phyloP scores from a whole-genome alignment of 2,329 filamentous ascomycete genomes.

The Zymoseptoria crescenta region DNA sequence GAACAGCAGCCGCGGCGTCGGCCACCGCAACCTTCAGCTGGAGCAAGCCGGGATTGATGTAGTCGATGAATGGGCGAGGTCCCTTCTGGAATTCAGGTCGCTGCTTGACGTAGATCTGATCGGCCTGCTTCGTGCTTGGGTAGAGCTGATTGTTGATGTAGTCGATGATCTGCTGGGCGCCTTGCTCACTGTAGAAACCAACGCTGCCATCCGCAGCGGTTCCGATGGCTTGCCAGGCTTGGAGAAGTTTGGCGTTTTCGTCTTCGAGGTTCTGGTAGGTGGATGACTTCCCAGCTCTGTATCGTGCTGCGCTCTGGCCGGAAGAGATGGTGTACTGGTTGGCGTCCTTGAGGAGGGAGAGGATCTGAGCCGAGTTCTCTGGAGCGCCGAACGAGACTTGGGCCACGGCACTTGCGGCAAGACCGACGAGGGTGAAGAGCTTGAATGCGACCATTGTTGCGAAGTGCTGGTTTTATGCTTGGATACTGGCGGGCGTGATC shows the following conservation, averaged over 20 bases:
- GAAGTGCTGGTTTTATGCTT: not conserved
- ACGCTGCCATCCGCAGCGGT: constrained; percentile 1
- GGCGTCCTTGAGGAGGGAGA: not conserved
- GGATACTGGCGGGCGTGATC: not conserved
- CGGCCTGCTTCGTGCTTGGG: constrained; percentile 1
- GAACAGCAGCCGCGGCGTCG: constrained; percentile 1
- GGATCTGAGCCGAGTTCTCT: constrained; percentile 4
- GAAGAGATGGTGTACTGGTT: constrained; percentile 1
- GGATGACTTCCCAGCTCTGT: not conserved
- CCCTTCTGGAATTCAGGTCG: not conserved
- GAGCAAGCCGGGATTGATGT: constrained; percentile 5
- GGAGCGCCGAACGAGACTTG: constrained; percentile 5
- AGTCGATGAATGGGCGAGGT: not conserved
- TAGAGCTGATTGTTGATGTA: constrained; percentile 2
- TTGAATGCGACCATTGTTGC: constrained; percentile 2
- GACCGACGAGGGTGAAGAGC: not conserved
- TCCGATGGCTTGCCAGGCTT: not conserved
- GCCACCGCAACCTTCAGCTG: constrained; percentile 5
- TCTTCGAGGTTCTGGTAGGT: not conserved
- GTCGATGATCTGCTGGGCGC: constrained; percentile 2
- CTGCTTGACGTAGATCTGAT: not conserved
- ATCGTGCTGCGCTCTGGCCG: not conserved
- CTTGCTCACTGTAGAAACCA: constrained; percentile 3
- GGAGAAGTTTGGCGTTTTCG: not conserved
- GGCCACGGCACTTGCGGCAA: not conserved